These are phyloP conservation scores for Elaeagnus macrophylla DNA, from an alignment of 306 rosid species.

Conservation along the genomic window DNA sequence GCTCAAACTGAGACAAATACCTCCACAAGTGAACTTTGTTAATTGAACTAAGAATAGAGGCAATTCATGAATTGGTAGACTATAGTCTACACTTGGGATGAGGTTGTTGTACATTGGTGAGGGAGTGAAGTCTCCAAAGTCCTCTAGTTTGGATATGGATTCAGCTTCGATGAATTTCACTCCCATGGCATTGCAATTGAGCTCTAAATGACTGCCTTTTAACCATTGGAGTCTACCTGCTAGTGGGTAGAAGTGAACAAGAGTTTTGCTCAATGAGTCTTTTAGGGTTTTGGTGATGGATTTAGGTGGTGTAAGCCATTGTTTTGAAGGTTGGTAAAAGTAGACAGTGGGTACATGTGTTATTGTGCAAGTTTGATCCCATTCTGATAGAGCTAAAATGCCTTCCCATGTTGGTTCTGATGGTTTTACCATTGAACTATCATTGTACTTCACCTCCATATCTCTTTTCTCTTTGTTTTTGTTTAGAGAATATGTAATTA, in stretches of 20 bases:
- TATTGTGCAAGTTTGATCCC: conserved; percentile 40
- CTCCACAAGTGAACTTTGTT: conserved; percentile 42
- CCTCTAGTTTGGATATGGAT: conserved; percentile 16
- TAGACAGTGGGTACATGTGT: conserved; percentile 44
- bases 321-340: conserved; percentile 24
- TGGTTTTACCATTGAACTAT: conserved; percentile 23
- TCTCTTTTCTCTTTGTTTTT: neutral
- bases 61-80: conserved; percentile 28
- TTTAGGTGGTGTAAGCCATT: neutral
- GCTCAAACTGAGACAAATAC: conserved; percentile 13
- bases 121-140: conserved; percentile 30
- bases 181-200: conserved; percentile 48
- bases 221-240: conserved; percentile 52
- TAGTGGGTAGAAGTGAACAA: conserved; percentile 55
- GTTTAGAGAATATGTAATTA: neutral
- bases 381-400: conserved; percentile 32
- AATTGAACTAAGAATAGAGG: conserved; percentile 33
- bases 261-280: conserved; percentile 31
- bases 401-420: conserved; percentile 34
- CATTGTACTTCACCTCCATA: conserved; percentile 29
- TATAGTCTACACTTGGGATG: conserved; percentile 26
- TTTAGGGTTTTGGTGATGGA: conserved; percentile 30
- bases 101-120: conserved; percentile 7
- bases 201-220: conserved; percentile 34
- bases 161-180: conserved; percentile 40